Evolutionary conservation across 108 stramenopile species (phyloP).

Genomic region (Stephanodiscus triporus): DNA sequence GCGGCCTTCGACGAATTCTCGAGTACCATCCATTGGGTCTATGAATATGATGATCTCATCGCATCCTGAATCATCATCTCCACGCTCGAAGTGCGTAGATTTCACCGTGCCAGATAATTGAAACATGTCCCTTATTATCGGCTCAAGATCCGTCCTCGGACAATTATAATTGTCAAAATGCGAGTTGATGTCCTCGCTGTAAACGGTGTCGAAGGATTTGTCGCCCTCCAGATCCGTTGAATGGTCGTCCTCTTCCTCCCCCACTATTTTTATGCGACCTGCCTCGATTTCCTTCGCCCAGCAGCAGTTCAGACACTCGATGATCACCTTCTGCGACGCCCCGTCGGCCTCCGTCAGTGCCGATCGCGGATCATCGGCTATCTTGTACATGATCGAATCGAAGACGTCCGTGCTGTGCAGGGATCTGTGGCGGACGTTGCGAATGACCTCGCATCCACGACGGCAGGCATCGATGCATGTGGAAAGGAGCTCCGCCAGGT

Average conservation of each 20-base stretch:
- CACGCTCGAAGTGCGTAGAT: background rate
- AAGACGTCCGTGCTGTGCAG: conserved; percentile 13
- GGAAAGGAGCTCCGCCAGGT: conserved; percentile 55
- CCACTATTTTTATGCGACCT: conserved; percentile 32
- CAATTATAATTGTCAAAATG: conserved; percentile 41
- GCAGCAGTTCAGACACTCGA: conserved; percentile 28
- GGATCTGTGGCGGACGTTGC: conserved; percentile 38
- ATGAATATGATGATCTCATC: conserved; percentile 62
- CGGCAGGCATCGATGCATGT: conserved; percentile 72
- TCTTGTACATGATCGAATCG: conserved; percentile 34
- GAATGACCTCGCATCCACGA: conserved; percentile 71
- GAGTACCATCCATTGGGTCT: conserved; percentile 85
- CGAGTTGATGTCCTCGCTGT: conserved; percentile 6
- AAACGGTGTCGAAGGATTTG: conserved; percentile 7
- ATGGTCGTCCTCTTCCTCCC: conserved; percentile 46
- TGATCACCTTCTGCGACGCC: conserved; percentile 43
- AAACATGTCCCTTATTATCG: conserved; percentile 25
- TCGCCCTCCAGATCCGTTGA: conserved; percentile 15
- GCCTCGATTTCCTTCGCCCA: conserved; percentile 37
- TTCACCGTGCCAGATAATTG: background rate
- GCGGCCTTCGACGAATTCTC: conserved; percentile 85
- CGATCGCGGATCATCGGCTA: conserved; percentile 51
- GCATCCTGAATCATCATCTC: background rate
- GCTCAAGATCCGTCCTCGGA: conserved; percentile 33
- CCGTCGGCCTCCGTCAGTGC: conserved; percentile 57